phyloP scores from a whole-genome alignment of 176 grass and related monocot species.

The Tillandsia fasciculata region DNA sequence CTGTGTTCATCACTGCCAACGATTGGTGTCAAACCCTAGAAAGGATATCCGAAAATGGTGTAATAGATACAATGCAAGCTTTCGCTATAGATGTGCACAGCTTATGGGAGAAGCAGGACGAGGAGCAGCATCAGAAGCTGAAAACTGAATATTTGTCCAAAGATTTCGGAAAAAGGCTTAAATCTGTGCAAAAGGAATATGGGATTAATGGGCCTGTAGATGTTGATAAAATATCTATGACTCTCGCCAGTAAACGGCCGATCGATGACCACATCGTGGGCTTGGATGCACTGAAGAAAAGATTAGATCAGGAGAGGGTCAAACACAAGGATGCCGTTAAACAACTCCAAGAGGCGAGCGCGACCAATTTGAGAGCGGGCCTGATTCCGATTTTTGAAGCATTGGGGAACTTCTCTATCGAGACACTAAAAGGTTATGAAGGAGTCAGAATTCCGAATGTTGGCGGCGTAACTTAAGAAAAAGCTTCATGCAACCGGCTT shows the following conservation, averaged over 20 bases:
- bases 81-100: constrained; percentile 56
- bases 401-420: constrained; percentile 47
- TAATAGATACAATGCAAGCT: constrained; percentile 45
- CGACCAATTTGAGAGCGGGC: constrained; percentile 56
- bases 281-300: constrained; percentile 50
- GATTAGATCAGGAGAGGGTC: constrained; percentile 58
- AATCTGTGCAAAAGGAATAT: constrained; percentile 34
- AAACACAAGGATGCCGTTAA: constrained; percentile 54
- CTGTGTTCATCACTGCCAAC: constrained; percentile 63
- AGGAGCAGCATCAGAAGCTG: constrained; percentile 54
- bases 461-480: neutral
- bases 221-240: neutral
- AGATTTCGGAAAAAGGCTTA: constrained; percentile 52
- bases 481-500: neutral
- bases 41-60: constrained; percentile 45
- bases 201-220: constrained; percentile 17
- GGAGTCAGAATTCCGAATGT: constrained; percentile 45
- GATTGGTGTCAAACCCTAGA: constrained; percentile 58
- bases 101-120: constrained; percentile 50
- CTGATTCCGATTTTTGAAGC: constrained; percentile 68
- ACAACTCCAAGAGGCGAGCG: constrained; percentile 43
- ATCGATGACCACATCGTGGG: constrained; percentile 44
- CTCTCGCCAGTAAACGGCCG: constrained; percentile 1
- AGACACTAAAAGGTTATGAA: constrained; percentile 55
- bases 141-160: constrained; percentile 57